A percentile compares a stretch with the other conserved stretches of the same genome.
These are phyloP conservation scores for Fomitiporia mediterranea DNA, from an alignment of 1,284 basidiomycete species.

Conservation along the genomic window DNA sequence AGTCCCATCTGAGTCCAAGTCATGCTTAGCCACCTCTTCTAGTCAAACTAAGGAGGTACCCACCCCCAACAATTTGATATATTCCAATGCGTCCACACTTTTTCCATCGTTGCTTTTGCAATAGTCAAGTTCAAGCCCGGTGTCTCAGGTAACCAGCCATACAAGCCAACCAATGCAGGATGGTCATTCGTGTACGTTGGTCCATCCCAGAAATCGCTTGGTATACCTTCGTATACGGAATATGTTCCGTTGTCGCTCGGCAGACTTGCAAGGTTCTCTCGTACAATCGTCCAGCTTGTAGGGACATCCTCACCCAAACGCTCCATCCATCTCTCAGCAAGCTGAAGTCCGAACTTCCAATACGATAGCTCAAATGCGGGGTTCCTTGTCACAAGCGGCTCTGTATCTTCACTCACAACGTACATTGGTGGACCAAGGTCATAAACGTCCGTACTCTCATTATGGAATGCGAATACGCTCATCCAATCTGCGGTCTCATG, in stretches of 20 bases:
- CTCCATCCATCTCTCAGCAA: slow-evolving; percentile 47
- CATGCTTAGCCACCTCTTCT: neutral
- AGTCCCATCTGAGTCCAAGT: slow-evolving; percentile 46
- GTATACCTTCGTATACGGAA: slow-evolving; percentile 52
- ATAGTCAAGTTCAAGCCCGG: slow-evolving; percentile 41
- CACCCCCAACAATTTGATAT: slow-evolving; percentile 52
- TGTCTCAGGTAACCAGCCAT: slow-evolving; percentile 54
- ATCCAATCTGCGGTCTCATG: slow-evolving; percentile 56
- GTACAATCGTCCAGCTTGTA: slow-evolving; percentile 40
- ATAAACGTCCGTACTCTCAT: slow-evolving; percentile 41
- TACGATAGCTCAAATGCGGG: slow-evolving; percentile 56
- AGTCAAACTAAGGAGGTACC: slow-evolving; percentile 21
- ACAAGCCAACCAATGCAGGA: slow-evolving; percentile 50
- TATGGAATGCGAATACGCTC: slow-evolving; percentile 50
- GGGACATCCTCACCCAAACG: slow-evolving; percentile 39
- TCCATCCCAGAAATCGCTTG: slow-evolving; percentile 47
- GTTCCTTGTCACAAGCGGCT: slow-evolving; percentile 48
- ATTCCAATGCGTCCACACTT: slow-evolving; percentile 53
- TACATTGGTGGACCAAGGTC: slow-evolving; percentile 59
- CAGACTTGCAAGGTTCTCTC: slow-evolving; percentile 42
- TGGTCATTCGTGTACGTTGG: slow-evolving; percentile 51
- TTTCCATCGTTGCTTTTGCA: slow-evolving; percentile 47
- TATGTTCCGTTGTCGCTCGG: slow-evolving; percentile 49
- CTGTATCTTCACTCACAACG: slow-evolving; percentile 53
- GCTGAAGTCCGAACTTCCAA: slow-evolving; percentile 47